Base-by-base conservation (phyloP, 1,284 basidiomycete genomes). In the Apiotrichum gamsii region DNA sequence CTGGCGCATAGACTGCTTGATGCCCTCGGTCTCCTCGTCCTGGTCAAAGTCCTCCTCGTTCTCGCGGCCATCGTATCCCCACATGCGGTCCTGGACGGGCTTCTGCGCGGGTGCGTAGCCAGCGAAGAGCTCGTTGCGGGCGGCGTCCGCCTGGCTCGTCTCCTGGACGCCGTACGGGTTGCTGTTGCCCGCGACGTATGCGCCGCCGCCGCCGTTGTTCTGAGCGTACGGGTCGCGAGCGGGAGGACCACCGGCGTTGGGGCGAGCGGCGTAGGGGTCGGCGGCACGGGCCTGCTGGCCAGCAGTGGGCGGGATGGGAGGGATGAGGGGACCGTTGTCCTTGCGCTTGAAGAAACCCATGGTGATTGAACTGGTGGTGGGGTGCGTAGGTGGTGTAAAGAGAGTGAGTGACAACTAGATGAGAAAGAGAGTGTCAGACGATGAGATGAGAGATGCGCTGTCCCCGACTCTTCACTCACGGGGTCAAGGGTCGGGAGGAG, bases 1-100 rank as follows among this genome's bases (percentile, higher is more conserved):
- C 64, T 82, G 88, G 45, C 85, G 80, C 59, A 90, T 90, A 74
- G 93, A 84, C 66, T 89, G 82, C 75, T 96, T 97, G 75, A 98
- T 94, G 14, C 85, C 90, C 73, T 98, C 94, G 5, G 95, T 78
- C 65, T 97, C 94, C 60, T 97, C 93, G 21, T 97, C 93, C 58
- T 87, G 87, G 45, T 72, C 69, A 49, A 70, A 73, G 70, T 94
- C 90, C 65, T 89, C 84, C 52, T 75, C 70, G 33, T 62, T 59
- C 56, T 72, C 69, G 24, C 69, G 48, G 1, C 69, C 67, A 29
- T 70, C 47, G 41, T 72, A 69, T 15, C 72, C 72, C 49, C 69
- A 72, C 53, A 68, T 45, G 38, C 83, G 83, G 77, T 75, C 31
- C 73, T 56, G 80, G 80, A 73, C 21, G 43, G 16, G 23, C 39